Base-by-base conservation (phyloP, 129 eudicot species). In the Kitagawia praeruptora region DNA sequence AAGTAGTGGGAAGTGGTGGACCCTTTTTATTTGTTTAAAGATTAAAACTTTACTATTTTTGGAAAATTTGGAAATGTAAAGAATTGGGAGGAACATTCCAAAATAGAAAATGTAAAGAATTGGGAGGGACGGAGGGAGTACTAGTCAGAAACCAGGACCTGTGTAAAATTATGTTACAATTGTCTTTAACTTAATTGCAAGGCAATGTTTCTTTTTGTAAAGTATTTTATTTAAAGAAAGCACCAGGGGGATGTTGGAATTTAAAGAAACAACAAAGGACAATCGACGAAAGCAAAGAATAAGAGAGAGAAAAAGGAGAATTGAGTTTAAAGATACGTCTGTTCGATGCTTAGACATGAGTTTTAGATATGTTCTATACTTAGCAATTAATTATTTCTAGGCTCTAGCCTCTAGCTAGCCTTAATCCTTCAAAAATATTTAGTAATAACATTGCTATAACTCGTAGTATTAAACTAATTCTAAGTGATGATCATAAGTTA, bases 261-360 rank as follows among this genome's bases (percentile, higher is more conserved):
- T 2, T 66, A 66, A 67, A 27, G 73, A 67, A 67, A 31, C 73
- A 67, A 13, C 23, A 67, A 67, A 40, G 41, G 23, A 67, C 73
- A 11, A 34, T 67, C 41, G 10, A 66, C 39, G 23, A 66, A 66
- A 64, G 71, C 71, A 66, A 66, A 66, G 71, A 11, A 66, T 28
- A 12, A 66, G 9, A 27, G 16, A 64, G 39, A 4, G 18, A 31
- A 27, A 54, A 64, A 66, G 72, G 19, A 67, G 34, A 61, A 7
- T 25, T n/a, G 69, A 61, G 37, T 61, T n/a, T n/a, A 0, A n/a
- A 25, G 34, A 61, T n/a, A 61, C 8, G 69, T 54, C 21, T 54
- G 63, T 61, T 61, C 69, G 25, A 61, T 8, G 69, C 69, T 61
- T 61, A 61, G 41, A 67, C 73, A 28, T 31, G 72, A 66, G 73